These are phyloP conservation scores for Colletotrichum sp. DNA, from an alignment of 2,329 filamentous ascomycete genomes.

Conservation along the genomic window DNA sequence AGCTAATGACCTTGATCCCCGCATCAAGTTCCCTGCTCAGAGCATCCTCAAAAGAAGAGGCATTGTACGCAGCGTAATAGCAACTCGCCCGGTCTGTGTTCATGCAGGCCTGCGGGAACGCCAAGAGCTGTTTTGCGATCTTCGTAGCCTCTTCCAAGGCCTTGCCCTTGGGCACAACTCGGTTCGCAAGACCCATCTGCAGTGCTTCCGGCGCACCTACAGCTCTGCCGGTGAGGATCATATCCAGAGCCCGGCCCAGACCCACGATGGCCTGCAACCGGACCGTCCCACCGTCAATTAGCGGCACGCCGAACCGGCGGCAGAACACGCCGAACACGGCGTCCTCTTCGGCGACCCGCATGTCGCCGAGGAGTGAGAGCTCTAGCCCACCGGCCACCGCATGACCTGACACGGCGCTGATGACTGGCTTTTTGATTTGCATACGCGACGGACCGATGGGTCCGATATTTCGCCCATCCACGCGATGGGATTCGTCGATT, in stretches of 20 bases:
- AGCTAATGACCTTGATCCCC: slow-evolving; percentile 43
- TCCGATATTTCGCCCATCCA: slow-evolving; percentile 31
- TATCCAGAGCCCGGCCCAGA: slow-evolving; percentile 56
- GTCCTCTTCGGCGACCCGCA: slow-evolving; percentile 57
- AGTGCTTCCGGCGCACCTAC: slow-evolving; percentile 54
- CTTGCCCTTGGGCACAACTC: slow-evolving; percentile 54
- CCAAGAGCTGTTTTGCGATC: slow-evolving; percentile 49
- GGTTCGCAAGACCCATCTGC: slow-evolving; percentile 55
- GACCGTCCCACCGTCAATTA: slow-evolving; percentile 51
- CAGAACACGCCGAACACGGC: slow-evolving; percentile 61
- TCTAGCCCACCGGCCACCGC: slow-evolving; percentile 59
- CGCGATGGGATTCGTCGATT: slow-evolving; percentile 11
- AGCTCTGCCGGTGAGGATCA: slow-evolving; percentile 58
- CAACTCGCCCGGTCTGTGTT: slow-evolving; percentile 50
- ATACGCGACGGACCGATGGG: slow-evolving; percentile 59
- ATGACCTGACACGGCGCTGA: slow-evolving; percentile 54
- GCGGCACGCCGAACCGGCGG: slow-evolving; percentile 42
- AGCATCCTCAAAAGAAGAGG: slow-evolving; percentile 53
- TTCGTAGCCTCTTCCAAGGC: slow-evolving; percentile 51
- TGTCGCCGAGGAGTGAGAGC: slow-evolving; percentile 54
- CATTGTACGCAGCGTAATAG: slow-evolving; percentile 55
- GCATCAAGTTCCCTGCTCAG: slow-evolving; percentile 50
- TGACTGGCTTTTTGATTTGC: slow-evolving; percentile 53
- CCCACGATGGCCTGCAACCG: slow-evolving; percentile 55
- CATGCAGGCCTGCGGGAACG: slow-evolving; percentile 57